Base-by-base conservation (phyloP, 306 rosid genomes). In the Quercus parvula region DNA sequence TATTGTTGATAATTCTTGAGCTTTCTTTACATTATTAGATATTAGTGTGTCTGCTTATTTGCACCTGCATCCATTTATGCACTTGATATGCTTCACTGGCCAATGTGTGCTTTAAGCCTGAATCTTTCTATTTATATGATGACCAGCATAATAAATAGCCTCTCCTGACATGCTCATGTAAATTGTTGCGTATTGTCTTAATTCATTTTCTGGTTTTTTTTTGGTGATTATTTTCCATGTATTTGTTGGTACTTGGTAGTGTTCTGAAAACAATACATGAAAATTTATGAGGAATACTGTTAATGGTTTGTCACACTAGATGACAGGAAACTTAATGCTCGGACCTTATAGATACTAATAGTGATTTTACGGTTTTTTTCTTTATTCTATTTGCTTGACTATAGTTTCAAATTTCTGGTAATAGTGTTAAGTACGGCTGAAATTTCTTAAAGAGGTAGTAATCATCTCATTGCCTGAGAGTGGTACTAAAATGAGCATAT, bases 391-490 rank as follows among this genome's bases (percentile, higher is more conserved):
- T n/a, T 64, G 8, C 70, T 64, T 30, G 31, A 59, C 30, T 59
- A 22, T 59, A 59, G 4, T 13, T 49, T 24, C 28, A 3, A 31
- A 18, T 30, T 64, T 35, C 46, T 64, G 46, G 46, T 7, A 64
- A 31, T 64, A 28, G 14, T 64, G 31, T 28, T 64, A 8, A 38
- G 25, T 38, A 73, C 63, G 18, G 30, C 46, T 64, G 81, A 5
- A 70, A 41, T 67, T 70, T 22, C 27, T 44, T 51, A 66, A 58
- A 63, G 61, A 19, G 70, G 54, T 78, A 27, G 9, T 17, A 63
- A 55, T 56, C 22, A 19, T 82, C 70, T 78, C 59, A 71, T 74
- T 81, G 58, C 75, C 85, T 81, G 76, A 76, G 75, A 31, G 70
- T 81, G 84, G 77, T 67, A 55, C 64, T 75, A 52, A 52, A 71